Conservation (phyloP, 1,284 basidiomycete genomes). For the Leucoagaricus sp. region DNA sequence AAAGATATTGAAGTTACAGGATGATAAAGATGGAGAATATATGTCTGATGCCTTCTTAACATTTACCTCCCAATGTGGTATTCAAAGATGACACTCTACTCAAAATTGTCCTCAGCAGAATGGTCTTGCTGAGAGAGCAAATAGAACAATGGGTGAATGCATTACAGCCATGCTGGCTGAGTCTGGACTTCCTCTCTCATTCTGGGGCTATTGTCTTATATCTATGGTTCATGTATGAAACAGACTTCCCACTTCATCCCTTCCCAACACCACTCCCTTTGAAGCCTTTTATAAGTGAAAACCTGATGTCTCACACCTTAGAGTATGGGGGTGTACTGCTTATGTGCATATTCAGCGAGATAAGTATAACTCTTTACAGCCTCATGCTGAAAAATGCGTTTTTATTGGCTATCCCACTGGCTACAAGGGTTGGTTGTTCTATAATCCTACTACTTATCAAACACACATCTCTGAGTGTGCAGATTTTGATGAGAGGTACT, state of each 20-base stretch:
- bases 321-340: slow-evolving; percentile 25
- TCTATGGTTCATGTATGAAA: slow-evolving; percentile 14
- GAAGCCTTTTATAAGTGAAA: slow-evolving; percentile 1
- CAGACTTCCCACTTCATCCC: slow-evolving; percentile 8
- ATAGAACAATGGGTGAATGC: slow-evolving; percentile 10
- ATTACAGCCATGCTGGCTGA: not conserved
- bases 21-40: no score
- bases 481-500: not conserved
- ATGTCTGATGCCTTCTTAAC: no score
- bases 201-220: not conserved
- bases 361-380: slow-evolving; percentile 23
- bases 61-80: no score
- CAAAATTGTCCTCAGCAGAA: no score
- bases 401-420: slow-evolving; percentile 32
- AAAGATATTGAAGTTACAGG: no score
- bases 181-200: not conserved
- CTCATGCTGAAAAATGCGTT: slow-evolving; percentile 28
- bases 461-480: not conserved
- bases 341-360: slow-evolving; percentile 31
- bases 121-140: slow-evolving; percentile 14
- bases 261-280: slow-evolving; percentile 1
- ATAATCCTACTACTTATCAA: slow-evolving; percentile 22
- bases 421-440: slow-evolving; percentile 29
- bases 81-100: no score
- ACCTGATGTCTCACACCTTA: no score